These are phyloP conservation scores for Polygonum aviculare DNA, from an alignment of 148 eudicot species.

Conservation along the genomic window DNA sequence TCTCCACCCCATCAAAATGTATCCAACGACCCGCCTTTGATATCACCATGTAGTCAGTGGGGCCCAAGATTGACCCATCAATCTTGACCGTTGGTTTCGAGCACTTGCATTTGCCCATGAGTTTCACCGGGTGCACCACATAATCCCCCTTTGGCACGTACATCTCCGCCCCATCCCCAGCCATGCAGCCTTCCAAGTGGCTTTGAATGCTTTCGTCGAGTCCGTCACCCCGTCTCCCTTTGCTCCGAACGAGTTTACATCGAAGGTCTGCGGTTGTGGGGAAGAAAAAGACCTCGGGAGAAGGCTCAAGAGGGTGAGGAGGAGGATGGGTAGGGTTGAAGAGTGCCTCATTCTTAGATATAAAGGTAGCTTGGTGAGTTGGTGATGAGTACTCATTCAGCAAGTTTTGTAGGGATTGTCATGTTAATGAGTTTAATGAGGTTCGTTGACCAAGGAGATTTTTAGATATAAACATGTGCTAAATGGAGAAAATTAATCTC, in stretches of 20 bases:
- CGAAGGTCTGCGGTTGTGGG: background rate
- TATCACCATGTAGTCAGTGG: slow-evolving; percentile 15
- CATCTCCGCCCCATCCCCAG: background rate
- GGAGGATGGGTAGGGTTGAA: background rate
- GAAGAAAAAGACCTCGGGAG: background rate
- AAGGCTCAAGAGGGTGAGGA: background rate
- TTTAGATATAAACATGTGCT: background rate
- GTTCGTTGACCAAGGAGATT: background rate
- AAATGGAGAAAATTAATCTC: background rate
- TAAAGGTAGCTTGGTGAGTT: too few species aligned
- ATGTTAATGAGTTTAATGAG: background rate
- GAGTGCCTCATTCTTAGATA: background rate
- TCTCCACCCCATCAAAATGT: slow-evolving; percentile 21
- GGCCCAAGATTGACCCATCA: slow-evolving; percentile 32
- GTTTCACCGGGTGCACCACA: slow-evolving; percentile 14
- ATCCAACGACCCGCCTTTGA: slow-evolving; percentile 24
- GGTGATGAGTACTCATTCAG: too few species aligned
- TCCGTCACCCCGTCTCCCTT: slow-evolving; percentile 20
- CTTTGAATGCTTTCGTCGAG: slow-evolving; percentile 18
- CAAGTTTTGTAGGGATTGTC: background rate
- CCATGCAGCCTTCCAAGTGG: slow-evolving; percentile 25
- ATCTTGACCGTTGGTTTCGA: slow-evolving; percentile 18
- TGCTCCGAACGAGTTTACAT: slow-evolving; percentile 22
- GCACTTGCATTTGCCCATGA: slow-evolving; percentile 30
- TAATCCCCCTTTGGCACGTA: slow-evolving; percentile 21